A percentile compares a stretch with the other conserved stretches of the same genome.
These are phyloP conservation scores for Didymella arachidicola DNA, from an alignment of 2,329 filamentous ascomycete species.

Conservation along the genomic window DNA sequence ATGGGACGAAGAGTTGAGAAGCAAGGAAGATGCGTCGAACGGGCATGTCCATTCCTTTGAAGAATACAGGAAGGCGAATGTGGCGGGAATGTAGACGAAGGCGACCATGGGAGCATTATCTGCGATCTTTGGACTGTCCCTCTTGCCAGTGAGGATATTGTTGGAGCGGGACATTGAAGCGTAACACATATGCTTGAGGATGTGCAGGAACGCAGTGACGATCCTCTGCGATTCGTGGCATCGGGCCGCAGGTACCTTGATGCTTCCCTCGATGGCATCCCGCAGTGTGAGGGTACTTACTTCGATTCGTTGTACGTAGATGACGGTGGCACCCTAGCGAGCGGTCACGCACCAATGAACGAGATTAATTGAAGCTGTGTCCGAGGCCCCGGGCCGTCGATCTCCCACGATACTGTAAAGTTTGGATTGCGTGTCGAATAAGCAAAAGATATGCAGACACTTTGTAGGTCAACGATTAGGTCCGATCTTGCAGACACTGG, in stretches of 20 bases:
- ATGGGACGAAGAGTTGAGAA: conserved; percentile 53
- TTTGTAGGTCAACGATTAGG: not conserved
- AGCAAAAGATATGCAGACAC: not conserved
- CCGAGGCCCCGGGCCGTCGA: not conserved
- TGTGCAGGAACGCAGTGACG: not conserved
- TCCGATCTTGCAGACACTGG: not conserved
- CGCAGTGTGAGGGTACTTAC: conserved; percentile 1
- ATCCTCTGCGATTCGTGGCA: conserved; percentile 1
- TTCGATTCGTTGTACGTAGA: conserved; percentile 19
- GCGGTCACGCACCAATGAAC: conserved; percentile 7
- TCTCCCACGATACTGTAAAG: not conserved
- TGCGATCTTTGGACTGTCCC: not conserved
- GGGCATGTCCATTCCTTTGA: conserved; percentile 52
- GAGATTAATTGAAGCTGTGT: not conserved
- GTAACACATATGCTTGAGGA: conserved; percentile 3
- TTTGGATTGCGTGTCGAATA: not conserved
- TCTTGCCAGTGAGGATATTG: not conserved
- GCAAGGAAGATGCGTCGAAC: conserved; percentile 35
- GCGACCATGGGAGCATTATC: not conserved
- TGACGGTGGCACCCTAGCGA: conserved; percentile 4
- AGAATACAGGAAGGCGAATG: conserved; percentile 56
- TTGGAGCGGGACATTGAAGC: not conserved
- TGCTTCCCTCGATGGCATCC: not conserved
- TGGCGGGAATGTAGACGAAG: conserved; percentile 34
- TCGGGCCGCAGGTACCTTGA: conserved; percentile 5